Percentiles rank a stretch among this genome's conserved stretches.
These are phyloP conservation scores for Aspergillus conjunctus DNA, from an alignment of 495 filamentous ascomycete genomes.

Conservation along the genomic window DNA sequence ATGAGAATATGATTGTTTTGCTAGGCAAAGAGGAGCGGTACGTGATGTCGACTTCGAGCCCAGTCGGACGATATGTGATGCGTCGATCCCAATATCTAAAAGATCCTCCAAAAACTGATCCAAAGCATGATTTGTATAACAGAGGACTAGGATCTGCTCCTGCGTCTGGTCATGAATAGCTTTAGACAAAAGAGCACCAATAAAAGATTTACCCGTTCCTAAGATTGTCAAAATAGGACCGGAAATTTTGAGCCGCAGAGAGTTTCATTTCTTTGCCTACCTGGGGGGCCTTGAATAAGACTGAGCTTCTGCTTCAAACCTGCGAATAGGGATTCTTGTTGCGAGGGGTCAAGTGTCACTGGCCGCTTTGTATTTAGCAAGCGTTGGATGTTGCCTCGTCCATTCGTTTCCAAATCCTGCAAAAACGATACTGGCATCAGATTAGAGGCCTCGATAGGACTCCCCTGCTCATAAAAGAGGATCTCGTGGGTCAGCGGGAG, in stretches of 20 bases:
- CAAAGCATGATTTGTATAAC: slow-evolving; percentile 72
- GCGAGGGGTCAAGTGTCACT: slow-evolving; percentile 58
- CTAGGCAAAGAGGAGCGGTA: slow-evolving; percentile 52
- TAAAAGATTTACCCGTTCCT: slow-evolving; percentile 83
- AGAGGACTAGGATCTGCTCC: slow-evolving; percentile 62
- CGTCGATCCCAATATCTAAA: slow-evolving; percentile 60
- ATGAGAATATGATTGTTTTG: slow-evolving; percentile 40
- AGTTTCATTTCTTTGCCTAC: slow-evolving; percentile 39
- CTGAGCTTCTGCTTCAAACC: slow-evolving; percentile 59
- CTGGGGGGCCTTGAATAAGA: slow-evolving; percentile 76
- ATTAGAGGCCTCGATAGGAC: slow-evolving; percentile 22
- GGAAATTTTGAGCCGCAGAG: background rate
- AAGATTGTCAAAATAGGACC: background rate
- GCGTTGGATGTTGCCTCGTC: slow-evolving; percentile 25
- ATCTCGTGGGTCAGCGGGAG: slow-evolving; percentile 56
- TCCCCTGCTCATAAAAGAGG: slow-evolving; percentile 36
- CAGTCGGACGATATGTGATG: slow-evolving; percentile 61
- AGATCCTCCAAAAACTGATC: slow-evolving; percentile 77
- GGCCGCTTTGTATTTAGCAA: slow-evolving; percentile 33
- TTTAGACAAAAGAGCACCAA: slow-evolving; percentile 69
- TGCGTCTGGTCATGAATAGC: slow-evolving; percentile 53
- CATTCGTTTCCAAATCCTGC: slow-evolving; percentile 20
- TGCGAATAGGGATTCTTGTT: slow-evolving; percentile 57
- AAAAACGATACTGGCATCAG: slow-evolving; percentile 30
- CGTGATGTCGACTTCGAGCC: slow-evolving; percentile 61